Evolutionary conservation across 257 asterid species (phyloP).

Genomic region (Ligustrum vulgare): DNA sequence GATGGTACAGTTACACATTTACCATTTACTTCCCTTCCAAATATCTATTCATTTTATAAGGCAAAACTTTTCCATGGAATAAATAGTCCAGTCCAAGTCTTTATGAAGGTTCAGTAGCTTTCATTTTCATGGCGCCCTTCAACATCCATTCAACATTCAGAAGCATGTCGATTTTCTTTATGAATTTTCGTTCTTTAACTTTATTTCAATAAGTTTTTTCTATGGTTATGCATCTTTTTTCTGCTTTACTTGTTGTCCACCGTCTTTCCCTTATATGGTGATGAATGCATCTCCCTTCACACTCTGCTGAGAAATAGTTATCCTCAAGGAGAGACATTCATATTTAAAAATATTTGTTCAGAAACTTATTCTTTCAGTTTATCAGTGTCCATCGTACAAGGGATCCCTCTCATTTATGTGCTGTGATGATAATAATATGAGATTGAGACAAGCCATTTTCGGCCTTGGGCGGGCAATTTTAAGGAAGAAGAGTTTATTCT

Average conservation of each 20-base stretch:
- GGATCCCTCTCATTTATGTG: background rate
- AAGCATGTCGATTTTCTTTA: conserved; percentile 24
- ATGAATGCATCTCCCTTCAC: background rate
- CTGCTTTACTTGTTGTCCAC: background rate
- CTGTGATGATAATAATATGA: background rate
- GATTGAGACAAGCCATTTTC: background rate
- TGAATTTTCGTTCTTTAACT: background rate
- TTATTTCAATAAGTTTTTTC: background rate
- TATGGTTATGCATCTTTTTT: background rate
- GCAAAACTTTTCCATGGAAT: conserved; percentile 1
- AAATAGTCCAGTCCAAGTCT: conserved; percentile 8
- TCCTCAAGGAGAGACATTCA: background rate
- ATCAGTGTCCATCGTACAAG: background rate
- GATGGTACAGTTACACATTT: background rate
- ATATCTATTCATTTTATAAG: conserved; percentile 12
- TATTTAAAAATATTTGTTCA: background rate
- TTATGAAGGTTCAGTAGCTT: conserved; percentile 23
- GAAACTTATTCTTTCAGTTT: background rate
- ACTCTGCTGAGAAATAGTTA: background rate
- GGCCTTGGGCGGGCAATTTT: background rate
- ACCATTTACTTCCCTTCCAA: background rate
- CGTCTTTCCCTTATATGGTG: background rate
- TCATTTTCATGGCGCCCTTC: conserved; percentile 9
- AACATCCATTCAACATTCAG: background rate
- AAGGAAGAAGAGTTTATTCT: background rate